Conservation (phyloP, 495 filamentous ascomycete species). For the Elaphomyces granulatus region DNA sequence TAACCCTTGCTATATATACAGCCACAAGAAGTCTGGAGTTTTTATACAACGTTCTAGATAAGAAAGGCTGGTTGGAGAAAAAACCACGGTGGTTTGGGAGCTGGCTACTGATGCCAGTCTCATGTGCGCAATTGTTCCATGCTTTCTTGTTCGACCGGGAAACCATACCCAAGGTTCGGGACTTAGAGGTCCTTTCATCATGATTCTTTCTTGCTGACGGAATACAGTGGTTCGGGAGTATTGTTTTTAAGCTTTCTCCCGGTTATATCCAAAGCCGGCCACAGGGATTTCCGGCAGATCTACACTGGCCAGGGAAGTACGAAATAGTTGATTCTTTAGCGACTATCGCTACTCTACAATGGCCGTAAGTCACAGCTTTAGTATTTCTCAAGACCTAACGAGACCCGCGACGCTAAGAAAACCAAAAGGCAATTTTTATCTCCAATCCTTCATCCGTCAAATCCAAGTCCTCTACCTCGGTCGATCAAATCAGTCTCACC, state of each 20-base stretch:
- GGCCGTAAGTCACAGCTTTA: slow-evolving; percentile 65
- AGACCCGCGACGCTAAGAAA: slow-evolving; percentile 1
- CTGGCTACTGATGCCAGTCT: slow-evolving; percentile 89
- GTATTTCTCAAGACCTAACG: not conserved
- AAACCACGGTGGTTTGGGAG: slow-evolving; percentile 86
- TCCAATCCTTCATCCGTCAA: slow-evolving; percentile 69
- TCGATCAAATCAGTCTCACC: slow-evolving; percentile 55
- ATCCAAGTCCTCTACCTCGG: slow-evolving; percentile 46
- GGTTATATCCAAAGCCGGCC: slow-evolving; percentile 69
- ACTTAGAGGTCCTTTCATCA: not conserved
- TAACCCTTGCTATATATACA: slow-evolving; percentile 66
- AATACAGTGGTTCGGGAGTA: slow-evolving; percentile 49
- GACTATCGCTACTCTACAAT: slow-evolving; percentile 62
- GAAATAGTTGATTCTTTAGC: slow-evolving; percentile 71
- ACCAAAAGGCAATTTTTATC: slow-evolving; percentile 53
- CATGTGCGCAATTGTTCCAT: slow-evolving; percentile 80
- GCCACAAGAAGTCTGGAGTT: slow-evolving; percentile 72
- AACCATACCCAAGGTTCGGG: slow-evolving; percentile 51
- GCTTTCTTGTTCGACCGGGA: slow-evolving; percentile 88
- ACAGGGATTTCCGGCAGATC: slow-evolving; percentile 43
- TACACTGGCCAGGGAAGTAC: slow-evolving; percentile 61
- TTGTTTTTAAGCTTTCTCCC: slow-evolving; percentile 58
- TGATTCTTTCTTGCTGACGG: slow-evolving; percentile 7
- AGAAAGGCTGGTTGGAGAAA: slow-evolving; percentile 62
- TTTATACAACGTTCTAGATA: slow-evolving; percentile 68